Evolutionary conservation across 2,329 filamentous ascomycete species (phyloP), one percentile per base, ranked within the genome.

Genomic region (Nannizzia gypsea): DNA sequence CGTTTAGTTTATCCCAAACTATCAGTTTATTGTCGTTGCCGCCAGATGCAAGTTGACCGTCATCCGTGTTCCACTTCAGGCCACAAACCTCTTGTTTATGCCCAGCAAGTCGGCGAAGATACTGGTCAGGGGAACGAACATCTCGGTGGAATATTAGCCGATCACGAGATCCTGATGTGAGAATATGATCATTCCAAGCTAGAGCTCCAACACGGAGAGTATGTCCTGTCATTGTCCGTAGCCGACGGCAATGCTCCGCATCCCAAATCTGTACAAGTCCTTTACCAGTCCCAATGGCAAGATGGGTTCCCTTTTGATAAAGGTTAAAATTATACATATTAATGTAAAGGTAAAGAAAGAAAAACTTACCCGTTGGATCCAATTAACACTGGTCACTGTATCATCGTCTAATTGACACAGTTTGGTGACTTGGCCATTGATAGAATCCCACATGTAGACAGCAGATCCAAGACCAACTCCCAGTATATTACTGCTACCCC

Each of bases 61-160:
- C 92, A 66, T 97, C 91, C 60, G 88, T 89, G 68, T 99, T 99
- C 93, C 93, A 99, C 68, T 91, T 91, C 57, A 99, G 77, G 6
- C 93, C 93, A 70, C 93, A 99, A 11, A 99, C 90, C 75, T 99
- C 93, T 75, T 99, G 93, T 73, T 97, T 99, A 74, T 99, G 93
- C 6, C 93, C 93, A 6, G 90, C 85, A 3, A 99, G 80, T 68
- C 90, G 91, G 61, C 86, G 83, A 36, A 96, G 77, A 81, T 88
- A 96, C 71, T 96, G 93, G 63, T 95, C 89, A 0, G 92, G 90
- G 40, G 89, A 88, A 61, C 93, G 86, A 26, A 99, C 93, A 72
- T 99, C 93, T 60, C 93, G 89, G 71, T 99, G 93, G 68, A 93
- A 95, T 63, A 99, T 99, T 9, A 89, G 78, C 36, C 93, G 87